Base-by-base conservation (phyloP, 495 filamentous ascomycete species). In the Hypoxylon crocopeplum region DNA sequence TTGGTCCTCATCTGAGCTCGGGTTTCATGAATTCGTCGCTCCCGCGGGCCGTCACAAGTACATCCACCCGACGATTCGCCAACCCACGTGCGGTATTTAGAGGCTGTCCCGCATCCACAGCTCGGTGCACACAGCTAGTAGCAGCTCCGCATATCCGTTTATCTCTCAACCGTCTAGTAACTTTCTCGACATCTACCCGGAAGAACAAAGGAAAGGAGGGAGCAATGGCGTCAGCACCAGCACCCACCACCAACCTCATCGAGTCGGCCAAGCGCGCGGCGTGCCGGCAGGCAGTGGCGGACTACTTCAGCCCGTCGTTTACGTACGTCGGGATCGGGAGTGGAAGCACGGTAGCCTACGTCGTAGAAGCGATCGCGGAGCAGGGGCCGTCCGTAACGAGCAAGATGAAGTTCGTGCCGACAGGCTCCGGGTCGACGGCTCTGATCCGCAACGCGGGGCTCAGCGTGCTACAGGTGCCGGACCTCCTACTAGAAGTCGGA, bases 301-400 rank as follows among this genome's bases (percentile, higher is more conserved):
- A 94, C 55, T 85, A 98, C 79, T 93, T 97, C 75, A 78, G 83
- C 36, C 77, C 86, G 41, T 64, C 79, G 47, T 88, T 87, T 68
- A 83, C 79, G 48, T 89, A 86, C 70, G 84, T 98, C 61, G 94
- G 94, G 61, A 98, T 98, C 73, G 94, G 94, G 48, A 93, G 88
- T 51, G 94, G 94, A 53, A 92, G 86, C 47, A 98, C 94, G 1
- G 91, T 98, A 27, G 86, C 95, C 64, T 95, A 97, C 74, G 94
- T 97, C 11, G 93, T 98, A 45, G 90, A 97, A 66, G 92, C 92
- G 32, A 98, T 98, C 75, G 86, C 88, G 59, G 84, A 83, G 19
- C 82, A 88, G 27, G 84, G 84, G 12, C 67, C 83, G 15, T 76
- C 82, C 52, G 81, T 83, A 41, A 83, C 82, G 2, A 72, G 79